Base-by-base conservation (phyloP, 345 rosid genomes). In the Gossypium mustelinum region DNA sequence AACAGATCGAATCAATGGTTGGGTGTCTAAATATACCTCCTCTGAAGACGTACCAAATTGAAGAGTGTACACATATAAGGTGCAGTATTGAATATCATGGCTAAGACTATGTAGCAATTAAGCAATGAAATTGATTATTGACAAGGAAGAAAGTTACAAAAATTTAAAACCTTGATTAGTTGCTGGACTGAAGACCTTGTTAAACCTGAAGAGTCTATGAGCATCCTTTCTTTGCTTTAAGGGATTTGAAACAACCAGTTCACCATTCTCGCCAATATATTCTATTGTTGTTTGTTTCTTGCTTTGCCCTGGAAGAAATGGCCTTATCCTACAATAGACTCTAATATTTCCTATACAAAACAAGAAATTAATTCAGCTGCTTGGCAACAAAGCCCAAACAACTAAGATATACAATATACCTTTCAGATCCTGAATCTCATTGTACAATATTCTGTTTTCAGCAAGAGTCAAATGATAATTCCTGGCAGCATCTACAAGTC, bases 361-460 rank as follows among this genome's bases (percentile, higher is more conserved):
- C 66, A 74, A 54, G 66, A 71, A 76, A 74, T 57, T 70, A 65
- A 48, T 66, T 73, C 80, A 83, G 51, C 73, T 55, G 76, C 55
- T 34, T 41, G 24, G 9, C 7, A 54, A 73, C 76, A 61, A 74
- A 66, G 27, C 41, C 68, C 52, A 39, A 75, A 73, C 57, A 72
- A 68, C 24, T 72, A 74, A 43, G 68, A 55, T 68, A 72, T 22
- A 47, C 18, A n/a, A 65, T 76, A 43, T 85, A 95, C 99, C 99
- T 89, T 95, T 95, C 86, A 95, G 73, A 76, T 95, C 98, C 70
- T 93, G 99, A 82, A 95, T 89, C 85, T 93, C 99, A 74, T 93
- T 93, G 82, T 91, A 95, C 80, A 95, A 72, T 79, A 76, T 92
- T 73, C 97, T 82, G 74, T 95, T 95, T 87, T 95, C 99, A 56